These are phyloP conservation scores for Didymella keratinophila DNA, from an alignment of 2,329 filamentous ascomycete genomes.

Conservation along the genomic window DNA sequence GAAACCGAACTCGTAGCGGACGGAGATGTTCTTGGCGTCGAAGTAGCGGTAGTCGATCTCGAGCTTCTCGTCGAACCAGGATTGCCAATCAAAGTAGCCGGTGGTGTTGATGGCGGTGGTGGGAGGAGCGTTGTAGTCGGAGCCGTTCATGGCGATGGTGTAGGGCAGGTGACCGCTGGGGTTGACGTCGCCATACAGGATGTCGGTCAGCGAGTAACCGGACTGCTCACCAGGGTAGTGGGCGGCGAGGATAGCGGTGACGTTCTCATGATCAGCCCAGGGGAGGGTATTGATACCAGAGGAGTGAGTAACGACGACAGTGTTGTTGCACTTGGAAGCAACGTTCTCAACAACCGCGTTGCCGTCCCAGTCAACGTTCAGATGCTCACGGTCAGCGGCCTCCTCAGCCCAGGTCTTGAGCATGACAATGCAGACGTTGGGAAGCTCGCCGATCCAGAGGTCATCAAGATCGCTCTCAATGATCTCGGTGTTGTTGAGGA, in stretches of 20 bases:
- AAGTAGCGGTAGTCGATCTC: constrained; percentile 85
- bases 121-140: constrained; percentile 68
- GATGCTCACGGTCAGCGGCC: constrained; percentile 52
- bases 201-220: constrained; percentile 52
- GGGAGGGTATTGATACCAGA: constrained; percentile 54
- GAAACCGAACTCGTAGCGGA: constrained; percentile 81
- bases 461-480: constrained; percentile 39
- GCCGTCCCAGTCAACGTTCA: constrained; percentile 55
- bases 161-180: constrained; percentile 84
- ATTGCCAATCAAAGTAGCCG: constrained; percentile 55
- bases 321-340: constrained; percentile 59
- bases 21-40: constrained; percentile 69
- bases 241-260: constrained; percentile 54
- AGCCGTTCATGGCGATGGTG: constrained; percentile 75
- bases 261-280: constrained; percentile 53
- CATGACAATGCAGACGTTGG: constrained; percentile 64
- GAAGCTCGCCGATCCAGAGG: constrained; percentile 41
- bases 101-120: constrained; percentile 51
- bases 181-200: constrained; percentile 77
- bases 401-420: constrained; percentile 63
- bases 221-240: constrained; percentile 54
- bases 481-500: constrained; percentile 54
- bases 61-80: constrained; percentile 64
- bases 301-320: constrained; percentile 59
- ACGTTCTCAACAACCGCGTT: constrained; percentile 55